phyloP scores from a whole-genome alignment of 768 basidiomycete genomes.

The Auricularia sp. region DNA sequence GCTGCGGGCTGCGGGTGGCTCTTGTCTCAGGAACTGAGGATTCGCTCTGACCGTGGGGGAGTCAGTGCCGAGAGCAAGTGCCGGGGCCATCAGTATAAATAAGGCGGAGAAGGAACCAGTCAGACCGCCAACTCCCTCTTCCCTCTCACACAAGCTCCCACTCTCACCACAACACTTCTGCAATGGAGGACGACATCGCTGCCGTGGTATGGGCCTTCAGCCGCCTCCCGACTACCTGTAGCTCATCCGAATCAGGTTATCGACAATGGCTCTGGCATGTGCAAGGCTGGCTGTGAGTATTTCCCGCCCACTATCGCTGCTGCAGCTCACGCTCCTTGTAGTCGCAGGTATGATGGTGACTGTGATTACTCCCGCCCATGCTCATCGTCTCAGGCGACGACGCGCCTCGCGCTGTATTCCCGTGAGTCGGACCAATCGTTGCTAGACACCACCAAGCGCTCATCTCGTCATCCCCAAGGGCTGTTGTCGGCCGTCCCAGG shows the following conservation, averaged over 20 bases:
- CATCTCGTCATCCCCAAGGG: slow-evolving; percentile 19
- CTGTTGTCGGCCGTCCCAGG: slow-evolving; percentile 63
- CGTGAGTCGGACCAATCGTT: slow-evolving; percentile 22
- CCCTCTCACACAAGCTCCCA: too few species aligned
- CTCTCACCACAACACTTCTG: too few species aligned
- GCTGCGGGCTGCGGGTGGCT: too few species aligned
- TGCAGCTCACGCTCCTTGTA: neutral
- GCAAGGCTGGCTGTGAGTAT: slow-evolving; percentile 35
- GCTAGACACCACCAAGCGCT: neutral
- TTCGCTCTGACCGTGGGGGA: too few species aligned
- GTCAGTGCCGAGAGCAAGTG: too few species aligned
- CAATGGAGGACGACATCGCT: slow-evolving; percentile 24
- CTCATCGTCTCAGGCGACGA: slow-evolving; percentile 31
- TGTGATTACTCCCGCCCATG: neutral
- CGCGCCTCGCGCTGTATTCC: slow-evolving; percentile 42
- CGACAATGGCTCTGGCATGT: slow-evolving; percentile 37
- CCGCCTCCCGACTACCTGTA: neutral
- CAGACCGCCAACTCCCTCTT: too few species aligned
- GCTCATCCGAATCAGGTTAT: neutral
- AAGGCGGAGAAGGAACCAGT: too few species aligned
- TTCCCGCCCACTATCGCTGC: neutral
- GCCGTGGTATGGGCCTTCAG: slow-evolving; percentile 17
- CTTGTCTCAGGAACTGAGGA: too few species aligned
- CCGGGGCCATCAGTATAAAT: too few species aligned
- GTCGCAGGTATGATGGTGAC: slow-evolving; percentile 13